Evolutionary conservation across 257 asterid genomes (phyloP).

Genomic region (Lithospermum erythrorhizon): DNA sequence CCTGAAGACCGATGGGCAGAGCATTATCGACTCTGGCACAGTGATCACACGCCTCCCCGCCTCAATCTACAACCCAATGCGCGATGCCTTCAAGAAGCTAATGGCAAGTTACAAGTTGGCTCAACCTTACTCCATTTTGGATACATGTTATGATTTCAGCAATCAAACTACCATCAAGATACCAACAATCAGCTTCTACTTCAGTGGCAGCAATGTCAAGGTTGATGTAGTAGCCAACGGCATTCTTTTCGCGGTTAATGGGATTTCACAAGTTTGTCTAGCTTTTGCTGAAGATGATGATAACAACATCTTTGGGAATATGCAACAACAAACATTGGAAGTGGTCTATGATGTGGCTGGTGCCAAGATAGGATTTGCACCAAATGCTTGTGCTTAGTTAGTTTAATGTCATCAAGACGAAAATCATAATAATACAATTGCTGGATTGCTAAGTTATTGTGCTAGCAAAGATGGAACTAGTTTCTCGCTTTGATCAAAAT

Average conservation of each 20-base stretch:
- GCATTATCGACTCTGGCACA: constrained; percentile 69
- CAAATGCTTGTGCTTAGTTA: constrained; percentile 38
- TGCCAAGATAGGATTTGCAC: constrained; percentile 51
- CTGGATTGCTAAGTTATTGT: no score
- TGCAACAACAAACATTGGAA: constrained; percentile 58
- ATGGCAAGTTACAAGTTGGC: constrained; percentile 42
- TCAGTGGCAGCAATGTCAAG: constrained; percentile 27
- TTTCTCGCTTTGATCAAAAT: no score
- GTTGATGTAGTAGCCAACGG: constrained; percentile 31
- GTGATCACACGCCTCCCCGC: constrained; percentile 64
- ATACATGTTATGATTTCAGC: constrained; percentile 59
- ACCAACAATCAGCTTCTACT: constrained; percentile 40
- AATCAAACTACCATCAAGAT: constrained; percentile 17
- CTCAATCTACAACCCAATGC: constrained; percentile 32
- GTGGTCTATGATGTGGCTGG: constrained; percentile 66
- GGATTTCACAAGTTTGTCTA: constrained; percentile 30
- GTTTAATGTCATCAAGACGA: no score
- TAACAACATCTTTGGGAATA: constrained; percentile 45
- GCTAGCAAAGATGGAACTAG: no score
- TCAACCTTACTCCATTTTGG: constrained; percentile 40
- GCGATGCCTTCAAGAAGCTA: constrained; percentile 28
- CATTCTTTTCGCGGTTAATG: constrained; percentile 11
- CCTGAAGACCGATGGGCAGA: constrained; percentile 33
- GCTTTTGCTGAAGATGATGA: constrained; percentile 49
- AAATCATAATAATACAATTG: no score